Base-by-base conservation (phyloP, 1,284 basidiomycete genomes). In the Paramarasmius palmivorus region DNA sequence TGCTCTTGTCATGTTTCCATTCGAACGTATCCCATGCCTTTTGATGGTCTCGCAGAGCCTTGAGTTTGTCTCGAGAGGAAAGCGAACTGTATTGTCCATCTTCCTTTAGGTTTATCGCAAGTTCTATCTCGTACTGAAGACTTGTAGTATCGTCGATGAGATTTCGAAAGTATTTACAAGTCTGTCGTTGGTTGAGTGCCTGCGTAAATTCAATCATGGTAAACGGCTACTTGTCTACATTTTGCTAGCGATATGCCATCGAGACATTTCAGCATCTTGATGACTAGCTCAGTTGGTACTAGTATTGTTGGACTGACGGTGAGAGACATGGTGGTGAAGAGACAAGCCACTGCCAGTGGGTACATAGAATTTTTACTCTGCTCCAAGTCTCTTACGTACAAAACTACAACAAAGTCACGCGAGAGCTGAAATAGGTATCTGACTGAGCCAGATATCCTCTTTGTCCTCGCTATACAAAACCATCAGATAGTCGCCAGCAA, bases 81-180 rank as follows among this genome's bases (percentile, higher is more conserved):
- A 69, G 38, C 25, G 41, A 39, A 49, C 66, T 62, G 2, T 63
- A 62, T n/a, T 68, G 64, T 2, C 77, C 77, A 57, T 82, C 70
- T 52, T 72, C 71, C 68, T 79, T 73, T n/a, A 80, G 78, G 10
- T 74, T 65, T 9, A 73, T 67, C 9, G 73, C 73, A 22, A 87
- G 77, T 55, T 84, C 78, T 51, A 86, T 74, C 22, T 62, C 71
- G 57, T 84, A 84, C 59, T 79, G 80, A 19, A 79, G 64, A 12
- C 57, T 59, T 2, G 70, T 66, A 22, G 74, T 70, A 4, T 68
- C 60, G 20, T 68, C 65, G 15, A 83, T 68, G 22, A 75, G 45
- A 7, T 63, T 54, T 46, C 67, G 68, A 49, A 86, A 68, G 7
- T 66, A 56, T 38, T 56, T 70, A 61, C 74, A 82, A 25, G 79